Percentiles rank a stretch among this genome's conserved stretches.
Evolutionary conservation across 192 early-diverging fungal genomes (phyloP).

Genomic region (Haplosporangium gracile): DNA sequence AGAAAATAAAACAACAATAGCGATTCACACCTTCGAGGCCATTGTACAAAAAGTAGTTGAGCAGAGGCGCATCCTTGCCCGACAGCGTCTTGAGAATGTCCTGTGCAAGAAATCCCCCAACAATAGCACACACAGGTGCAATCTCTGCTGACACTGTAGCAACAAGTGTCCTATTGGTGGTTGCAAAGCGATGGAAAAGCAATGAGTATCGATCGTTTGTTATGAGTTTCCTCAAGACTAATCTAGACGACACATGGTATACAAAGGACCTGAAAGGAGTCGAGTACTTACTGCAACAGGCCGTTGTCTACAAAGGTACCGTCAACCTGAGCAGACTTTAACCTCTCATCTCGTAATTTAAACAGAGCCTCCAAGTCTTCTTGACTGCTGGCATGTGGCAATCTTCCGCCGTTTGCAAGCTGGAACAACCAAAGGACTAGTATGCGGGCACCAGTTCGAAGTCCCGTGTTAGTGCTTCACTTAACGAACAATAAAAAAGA

Average conservation of each 20-base stretch:
- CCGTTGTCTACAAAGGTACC: slow-evolving; percentile 31
- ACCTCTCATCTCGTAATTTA: slow-evolving; percentile 32
- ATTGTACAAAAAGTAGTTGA: slow-evolving; percentile 86
- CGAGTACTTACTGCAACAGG: slow-evolving; percentile 29
- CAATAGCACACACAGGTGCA: slow-evolving; percentile 83
- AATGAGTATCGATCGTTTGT: not conserved
- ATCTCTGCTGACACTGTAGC: slow-evolving; percentile 73
- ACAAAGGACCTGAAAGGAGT: not conserved
- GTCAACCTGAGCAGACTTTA: slow-evolving; percentile 43
- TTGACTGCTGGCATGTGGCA: slow-evolving; percentile 18
- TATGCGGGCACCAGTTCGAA: not conserved
- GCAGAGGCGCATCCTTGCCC: slow-evolving; percentile 83
- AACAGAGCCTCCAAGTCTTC: slow-evolving; percentile 59
- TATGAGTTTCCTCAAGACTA: not conserved
- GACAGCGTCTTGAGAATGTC: slow-evolving; percentile 91
- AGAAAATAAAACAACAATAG: not conserved
- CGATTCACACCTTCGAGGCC: slow-evolving; percentile 69
- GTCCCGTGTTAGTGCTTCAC: not conserved
- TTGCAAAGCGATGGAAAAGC: slow-evolving; percentile 41
- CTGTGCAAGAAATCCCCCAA: slow-evolving; percentile 91
- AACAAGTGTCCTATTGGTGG: slow-evolving; percentile 61
- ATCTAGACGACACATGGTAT: not conserved
- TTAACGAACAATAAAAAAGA: not conserved
- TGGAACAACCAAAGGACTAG: slow-evolving; percentile 62
- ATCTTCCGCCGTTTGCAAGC: slow-evolving; percentile 27